phyloP scores from a whole-genome alignment of 106 monocot species.

The Platanthera guangdongensis region DNA sequence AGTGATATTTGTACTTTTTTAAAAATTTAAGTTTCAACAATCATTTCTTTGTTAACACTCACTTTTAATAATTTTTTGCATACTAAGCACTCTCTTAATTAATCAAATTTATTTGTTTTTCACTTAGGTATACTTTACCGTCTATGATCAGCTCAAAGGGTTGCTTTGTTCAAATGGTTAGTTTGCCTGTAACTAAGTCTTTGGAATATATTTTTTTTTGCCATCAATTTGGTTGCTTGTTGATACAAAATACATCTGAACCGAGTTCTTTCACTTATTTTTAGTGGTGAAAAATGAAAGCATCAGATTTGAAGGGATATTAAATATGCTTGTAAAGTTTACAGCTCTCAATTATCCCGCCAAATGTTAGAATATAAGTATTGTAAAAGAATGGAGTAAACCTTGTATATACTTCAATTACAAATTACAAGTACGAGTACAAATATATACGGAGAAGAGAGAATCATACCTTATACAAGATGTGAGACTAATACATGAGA shows the following conservation, averaged over 20 bases:
- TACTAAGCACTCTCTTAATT: not conserved
- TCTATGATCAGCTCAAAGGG: conserved; percentile 62
- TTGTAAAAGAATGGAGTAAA: too few species aligned
- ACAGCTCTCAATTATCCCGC: not conserved
- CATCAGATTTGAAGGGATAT: not conserved
- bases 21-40: not conserved
- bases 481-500: too few species aligned
- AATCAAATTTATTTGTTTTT: not conserved
- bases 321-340: not conserved
- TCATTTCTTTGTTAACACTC: not conserved
- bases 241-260: not conserved
- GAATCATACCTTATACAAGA: too few species aligned
- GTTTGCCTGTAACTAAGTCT: conserved; percentile 4
- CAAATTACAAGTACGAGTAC: too few species aligned
- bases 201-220: not conserved
- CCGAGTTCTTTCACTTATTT: not conserved
- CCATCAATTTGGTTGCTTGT: not conserved
- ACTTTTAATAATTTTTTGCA: not conserved
- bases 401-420: too few species aligned
- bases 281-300: not conserved
- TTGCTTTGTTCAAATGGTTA: conserved; percentile 55
- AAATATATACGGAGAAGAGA: too few species aligned
- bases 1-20: not conserved
- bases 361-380: not conserved
- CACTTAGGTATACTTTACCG: conserved; percentile 57